phyloP scores from a whole-genome alignment of 2,329 filamentous ascomycete species.

The Fusarium secorum region DNA sequence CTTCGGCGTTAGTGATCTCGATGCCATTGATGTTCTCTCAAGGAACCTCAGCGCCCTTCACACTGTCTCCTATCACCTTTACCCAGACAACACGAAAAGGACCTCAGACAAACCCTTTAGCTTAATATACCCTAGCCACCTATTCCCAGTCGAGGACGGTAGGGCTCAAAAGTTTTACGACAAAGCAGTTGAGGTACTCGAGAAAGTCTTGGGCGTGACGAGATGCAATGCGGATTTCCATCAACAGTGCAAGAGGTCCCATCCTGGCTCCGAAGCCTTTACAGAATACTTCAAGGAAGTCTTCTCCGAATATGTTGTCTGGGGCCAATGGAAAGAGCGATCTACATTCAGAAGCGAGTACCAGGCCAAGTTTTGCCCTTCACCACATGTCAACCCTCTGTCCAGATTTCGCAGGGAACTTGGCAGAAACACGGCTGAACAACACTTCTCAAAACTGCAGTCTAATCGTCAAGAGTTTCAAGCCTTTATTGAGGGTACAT shows the following conservation, averaged over 20 bases:
- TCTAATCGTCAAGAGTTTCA: not conserved
- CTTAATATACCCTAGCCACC: accelerated
- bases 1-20: not conserved
- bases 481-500: not conserved
- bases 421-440: not conserved
- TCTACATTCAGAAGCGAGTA: not conserved
- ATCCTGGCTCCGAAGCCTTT: not conserved
- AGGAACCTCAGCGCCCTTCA: not conserved
- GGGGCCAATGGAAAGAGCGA: not conserved
- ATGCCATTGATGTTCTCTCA: not conserved
- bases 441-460: not conserved
- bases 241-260: too few species aligned
- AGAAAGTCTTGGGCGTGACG: not conserved
- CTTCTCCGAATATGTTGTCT: accelerated
- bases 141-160: accelerated
- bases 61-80: not conserved
- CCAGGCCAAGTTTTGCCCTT: not conserved
- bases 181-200: not conserved
- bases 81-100: accelerated
- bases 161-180: accelerated
- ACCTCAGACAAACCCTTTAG: accelerated
- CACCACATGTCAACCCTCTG: not conserved
- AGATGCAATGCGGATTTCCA: not conserved
- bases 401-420: not conserved
- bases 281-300: not conserved